Evolutionary conservation across 257 asterid species (phyloP).

Genomic region (Ocimum tenuiflorum): DNA sequence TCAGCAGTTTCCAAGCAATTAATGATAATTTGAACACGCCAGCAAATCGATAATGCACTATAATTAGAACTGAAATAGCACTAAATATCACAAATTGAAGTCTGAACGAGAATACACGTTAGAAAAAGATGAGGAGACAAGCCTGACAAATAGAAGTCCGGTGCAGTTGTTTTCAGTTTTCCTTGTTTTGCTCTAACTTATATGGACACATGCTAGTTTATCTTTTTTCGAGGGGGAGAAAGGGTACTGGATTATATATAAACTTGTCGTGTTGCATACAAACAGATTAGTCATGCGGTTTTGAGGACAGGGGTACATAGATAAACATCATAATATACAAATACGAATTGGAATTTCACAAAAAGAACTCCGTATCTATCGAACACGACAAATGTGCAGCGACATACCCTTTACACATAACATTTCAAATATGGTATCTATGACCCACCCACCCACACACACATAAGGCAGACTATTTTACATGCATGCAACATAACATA

Average conservation of each 20-base stretch:
- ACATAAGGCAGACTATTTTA: background rate
- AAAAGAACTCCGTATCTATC: background rate
- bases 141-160: background rate
- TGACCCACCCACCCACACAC: background rate
- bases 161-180: background rate
- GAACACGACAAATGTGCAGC: background rate
- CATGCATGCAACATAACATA: background rate
- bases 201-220: background rate
- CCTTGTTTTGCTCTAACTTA: background rate
- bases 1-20: background rate
- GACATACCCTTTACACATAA: background rate
- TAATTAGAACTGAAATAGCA: too few species aligned
- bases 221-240: too few species aligned
- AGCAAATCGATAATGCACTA: background rate
- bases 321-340: too few species aligned
- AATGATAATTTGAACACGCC: background rate
- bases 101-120: too few species aligned
- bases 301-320: too few species aligned
- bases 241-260: background rate
- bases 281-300: too few species aligned
- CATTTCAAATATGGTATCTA: background rate
- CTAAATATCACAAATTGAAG: too few species aligned
- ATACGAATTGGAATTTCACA: background rate
- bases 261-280: background rate
- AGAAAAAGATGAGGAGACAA: too few species aligned